Evolutionary conservation across 2,329 filamentous ascomycete genomes (phyloP).

Genomic region (Pyrenophora graminea): DNA sequence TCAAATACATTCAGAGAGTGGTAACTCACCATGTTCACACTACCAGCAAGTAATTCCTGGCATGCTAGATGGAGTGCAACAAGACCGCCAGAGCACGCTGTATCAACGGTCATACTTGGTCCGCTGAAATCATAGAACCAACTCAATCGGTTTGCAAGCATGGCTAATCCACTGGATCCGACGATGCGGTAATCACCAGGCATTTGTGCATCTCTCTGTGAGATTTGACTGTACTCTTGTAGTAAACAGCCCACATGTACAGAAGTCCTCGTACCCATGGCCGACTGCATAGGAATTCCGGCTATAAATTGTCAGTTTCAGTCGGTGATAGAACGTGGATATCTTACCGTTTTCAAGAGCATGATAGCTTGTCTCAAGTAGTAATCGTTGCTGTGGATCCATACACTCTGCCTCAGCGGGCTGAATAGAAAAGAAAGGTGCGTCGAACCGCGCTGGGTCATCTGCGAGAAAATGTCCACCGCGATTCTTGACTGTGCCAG

Average conservation of each 20-base stretch:
- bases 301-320: conserved; percentile 3
- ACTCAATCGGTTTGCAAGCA: conserved; percentile 25
- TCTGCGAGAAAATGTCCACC: conserved; percentile 27
- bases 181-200: conserved; percentile 14
- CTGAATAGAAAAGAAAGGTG: conserved; percentile 28
- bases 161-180: conserved; percentile 13
- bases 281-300: conserved; percentile 19
- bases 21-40: conserved; percentile 15
- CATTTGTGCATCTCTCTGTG: conserved; percentile 14
- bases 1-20: background rate
- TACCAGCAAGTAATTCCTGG: conserved; percentile 16
- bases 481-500: conserved; percentile 14
- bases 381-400: conserved; percentile 32
- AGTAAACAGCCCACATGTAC: conserved; percentile 23
- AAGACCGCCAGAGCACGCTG: conserved; percentile 33
- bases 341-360: conserved; percentile 33
- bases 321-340: background rate
- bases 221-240: conserved; percentile 18
- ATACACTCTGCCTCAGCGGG: conserved; percentile 25
- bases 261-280: conserved; percentile 22
- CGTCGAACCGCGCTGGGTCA: conserved; percentile 27
- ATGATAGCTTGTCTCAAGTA: conserved; percentile 35
- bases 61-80: conserved; percentile 30
- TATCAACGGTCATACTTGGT: conserved; percentile 31
- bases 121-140: conserved; percentile 35